Evolutionary conservation across 1,284 basidiomycete species (phyloP).

Genomic region (Coniferiporia sulphurascens): DNA sequence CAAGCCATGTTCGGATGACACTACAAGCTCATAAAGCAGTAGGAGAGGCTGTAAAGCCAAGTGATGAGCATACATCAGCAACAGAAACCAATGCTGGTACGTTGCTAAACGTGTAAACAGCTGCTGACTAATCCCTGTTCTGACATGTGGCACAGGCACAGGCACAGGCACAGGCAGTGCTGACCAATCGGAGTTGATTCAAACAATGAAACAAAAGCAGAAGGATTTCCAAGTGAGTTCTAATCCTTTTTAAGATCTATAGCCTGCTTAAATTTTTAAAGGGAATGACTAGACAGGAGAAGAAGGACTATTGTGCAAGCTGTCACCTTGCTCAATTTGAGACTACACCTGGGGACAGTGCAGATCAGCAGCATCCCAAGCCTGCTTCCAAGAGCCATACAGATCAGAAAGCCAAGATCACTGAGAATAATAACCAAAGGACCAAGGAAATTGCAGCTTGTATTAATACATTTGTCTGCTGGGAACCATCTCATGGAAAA

Average conservation of each 20-base stretch:
- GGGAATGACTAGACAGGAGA: neutral
- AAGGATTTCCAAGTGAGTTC: neutral
- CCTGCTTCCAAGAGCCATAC: neutral
- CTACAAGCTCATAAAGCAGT: neutral
- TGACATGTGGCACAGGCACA: no score
- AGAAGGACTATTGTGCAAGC: neutral
- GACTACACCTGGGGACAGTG: neutral
- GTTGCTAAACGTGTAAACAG: neutral
- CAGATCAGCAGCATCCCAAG: neutral
- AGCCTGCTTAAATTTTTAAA: neutral
- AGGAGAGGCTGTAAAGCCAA: neutral
- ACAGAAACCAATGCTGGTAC: neutral
- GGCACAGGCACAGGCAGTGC: no score
- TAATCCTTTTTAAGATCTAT: neutral
- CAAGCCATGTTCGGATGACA: neutral
- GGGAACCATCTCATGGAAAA: neutral
- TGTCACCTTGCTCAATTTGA: neutral
- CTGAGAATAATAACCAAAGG: neutral
- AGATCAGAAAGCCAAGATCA: neutral
- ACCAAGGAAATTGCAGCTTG: neutral
- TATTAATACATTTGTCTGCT: neutral
- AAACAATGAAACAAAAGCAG: neutral
- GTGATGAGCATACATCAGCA: neutral
- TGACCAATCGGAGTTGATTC: no score
- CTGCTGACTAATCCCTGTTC: no score